These are phyloP conservation scores for Hanseniaspora lachancei DNA, from an alignment of 805 yeast species.

Conservation along the genomic window DNA sequence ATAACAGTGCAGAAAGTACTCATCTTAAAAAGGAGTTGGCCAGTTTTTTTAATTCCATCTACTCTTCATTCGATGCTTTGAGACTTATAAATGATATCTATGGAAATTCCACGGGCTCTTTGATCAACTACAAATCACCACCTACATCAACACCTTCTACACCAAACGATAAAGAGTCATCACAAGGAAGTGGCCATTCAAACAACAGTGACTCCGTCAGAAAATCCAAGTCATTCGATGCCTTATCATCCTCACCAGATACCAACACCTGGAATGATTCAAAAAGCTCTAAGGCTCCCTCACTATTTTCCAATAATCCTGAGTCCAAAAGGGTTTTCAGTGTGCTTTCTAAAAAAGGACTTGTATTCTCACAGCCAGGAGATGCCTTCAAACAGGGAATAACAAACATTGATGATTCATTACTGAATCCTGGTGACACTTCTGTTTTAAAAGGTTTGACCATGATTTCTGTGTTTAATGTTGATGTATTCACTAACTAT, in stretches of 20 bases:
- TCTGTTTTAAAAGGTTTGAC: slow-evolving; percentile 3
- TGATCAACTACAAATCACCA: not conserved
- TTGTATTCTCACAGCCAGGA: not conserved
- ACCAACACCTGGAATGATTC: not conserved
- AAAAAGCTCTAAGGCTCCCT: not conserved
- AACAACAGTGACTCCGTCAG: not conserved
- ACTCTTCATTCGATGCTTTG: slow-evolving; percentile 9
- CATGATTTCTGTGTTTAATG: slow-evolving; percentile 3
- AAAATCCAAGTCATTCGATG: not conserved
- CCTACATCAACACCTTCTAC: not conserved
- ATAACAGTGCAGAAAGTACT: not conserved
- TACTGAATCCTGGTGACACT: slow-evolving; percentile 5
- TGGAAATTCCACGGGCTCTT: slow-evolving; percentile 4
- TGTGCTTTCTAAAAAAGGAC: not conserved
- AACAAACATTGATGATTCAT: not conserved
- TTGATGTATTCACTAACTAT: slow-evolving; percentile 9
- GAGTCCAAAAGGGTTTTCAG: not conserved
- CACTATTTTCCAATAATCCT: not conserved
- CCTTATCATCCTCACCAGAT: not conserved
- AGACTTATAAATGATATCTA: slow-evolving; percentile 10
- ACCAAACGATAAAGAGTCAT: not conserved
- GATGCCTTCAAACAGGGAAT: slow-evolving; percentile 2
- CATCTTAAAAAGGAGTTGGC: slow-evolving; percentile 9
- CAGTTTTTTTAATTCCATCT: not conserved
- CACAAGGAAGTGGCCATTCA: not conserved